Evolutionary conservation across 2,329 filamentous ascomycete species (phyloP), one percentile per base, ranked within the genome.

Genomic region (Leptodontidium sp.): DNA sequence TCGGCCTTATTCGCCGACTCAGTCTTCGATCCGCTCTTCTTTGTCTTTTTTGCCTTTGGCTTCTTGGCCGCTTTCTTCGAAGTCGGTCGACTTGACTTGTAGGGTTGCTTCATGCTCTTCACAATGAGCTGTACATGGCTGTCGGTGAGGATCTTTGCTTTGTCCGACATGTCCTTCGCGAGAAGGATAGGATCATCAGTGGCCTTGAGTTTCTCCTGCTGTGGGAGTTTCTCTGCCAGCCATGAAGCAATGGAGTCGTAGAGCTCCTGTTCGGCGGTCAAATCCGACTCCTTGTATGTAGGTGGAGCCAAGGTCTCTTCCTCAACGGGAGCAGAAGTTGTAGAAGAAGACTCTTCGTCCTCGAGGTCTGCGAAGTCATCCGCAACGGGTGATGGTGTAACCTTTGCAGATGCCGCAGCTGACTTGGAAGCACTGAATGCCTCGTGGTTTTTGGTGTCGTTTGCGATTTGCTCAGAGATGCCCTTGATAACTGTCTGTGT

Each of bases 101-200:
- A 73, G 64, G 85, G 85, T 74, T 85, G 84, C 73, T 83, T 85
- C 75, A 91, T 87, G 66, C 87, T 87, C 83, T 89, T 91, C 83
- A 91, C 87, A 65, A 93, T 86, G 61, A 94, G 84, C 29, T 93
- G 88, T 78, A 91, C 86, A 74, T 88, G 87, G 4, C 85, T 87
- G 77, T 92, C 89, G 78, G 91, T 88, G 7, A 98, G 85, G 78
- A 92, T 88, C 75, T 90, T 88, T 17, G 89, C 86, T 80, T 91
- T 91, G 29, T 84, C 84, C 68, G 88, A 83, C 38, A 97, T 80
- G 35, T 97, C 94, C 76, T 90, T 90, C 72, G 89, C 83, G 0
- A 91, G 85, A 9, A 97, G 84, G 7, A 90, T 90, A 0, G 93
- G 92, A 73, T 98, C 90, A 11, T 93, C 92, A 1, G 89, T 89